phyloP scores from a whole-genome alignment of 2,329 filamentous ascomycete genomes.

The Balansia obtecta region DNA sequence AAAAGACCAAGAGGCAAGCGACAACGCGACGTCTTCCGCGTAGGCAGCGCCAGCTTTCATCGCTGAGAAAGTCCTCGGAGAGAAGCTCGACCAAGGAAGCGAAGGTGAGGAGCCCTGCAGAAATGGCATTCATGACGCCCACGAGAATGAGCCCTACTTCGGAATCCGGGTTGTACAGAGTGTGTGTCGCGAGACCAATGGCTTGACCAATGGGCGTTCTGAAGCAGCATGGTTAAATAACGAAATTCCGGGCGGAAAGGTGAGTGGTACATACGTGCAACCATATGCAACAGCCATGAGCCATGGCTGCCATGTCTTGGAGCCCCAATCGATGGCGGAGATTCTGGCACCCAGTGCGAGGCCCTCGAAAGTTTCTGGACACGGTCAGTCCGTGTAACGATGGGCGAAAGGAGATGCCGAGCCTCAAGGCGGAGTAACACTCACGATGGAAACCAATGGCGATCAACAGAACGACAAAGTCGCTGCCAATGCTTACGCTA shows the following conservation, averaged over 20 bases:
- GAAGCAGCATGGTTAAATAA: background rate
- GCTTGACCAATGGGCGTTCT: conserved; percentile 59
- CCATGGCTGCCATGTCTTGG: conserved; percentile 35
- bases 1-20: conserved; percentile 44
- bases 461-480: conserved; percentile 66
- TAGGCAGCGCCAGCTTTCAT: conserved; percentile 47
- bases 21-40: conserved; percentile 38
- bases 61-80: conserved; percentile 57
- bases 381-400: background rate
- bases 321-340: conserved; percentile 36
- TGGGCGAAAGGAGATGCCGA: background rate
- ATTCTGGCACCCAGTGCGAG: conserved; percentile 54
- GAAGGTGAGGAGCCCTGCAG: conserved; percentile 57
- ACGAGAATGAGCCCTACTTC: conserved; percentile 56
- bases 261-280: conserved; percentile 20
- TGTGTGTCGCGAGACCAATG: conserved; percentile 57
- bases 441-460: conserved; percentile 62
- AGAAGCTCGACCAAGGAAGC: conserved; percentile 60
- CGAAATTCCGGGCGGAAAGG: background rate
- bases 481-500: conserved; percentile 62
- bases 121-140: conserved; percentile 63
- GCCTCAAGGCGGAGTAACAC: background rate
- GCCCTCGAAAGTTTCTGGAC: conserved; percentile 34
- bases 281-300: conserved; percentile 46
- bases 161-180: conserved; percentile 55